These are phyloP conservation scores for Rosa multiflora DNA, from an alignment of 306 rosid genomes.

Conservation along the genomic window DNA sequence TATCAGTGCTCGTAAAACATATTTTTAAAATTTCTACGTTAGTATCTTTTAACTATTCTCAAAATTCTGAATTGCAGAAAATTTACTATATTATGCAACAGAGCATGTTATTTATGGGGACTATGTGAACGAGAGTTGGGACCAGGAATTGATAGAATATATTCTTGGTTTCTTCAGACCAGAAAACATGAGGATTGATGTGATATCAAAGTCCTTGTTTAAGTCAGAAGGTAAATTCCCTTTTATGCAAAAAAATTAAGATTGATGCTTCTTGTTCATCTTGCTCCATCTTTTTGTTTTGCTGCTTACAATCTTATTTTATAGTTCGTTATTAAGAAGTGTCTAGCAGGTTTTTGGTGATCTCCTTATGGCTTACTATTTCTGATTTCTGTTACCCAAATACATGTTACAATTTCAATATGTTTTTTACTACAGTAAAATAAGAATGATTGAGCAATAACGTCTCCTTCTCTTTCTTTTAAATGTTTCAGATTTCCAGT, in stretches of 20 bases:
- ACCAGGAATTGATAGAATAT: conserved; percentile 55
- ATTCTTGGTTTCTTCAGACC: conserved; percentile 81
- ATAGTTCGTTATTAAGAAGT: no score
- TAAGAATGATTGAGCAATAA: not conserved
- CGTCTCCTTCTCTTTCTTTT: not conserved
- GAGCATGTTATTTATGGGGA: conserved; percentile 89
- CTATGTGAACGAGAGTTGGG: conserved; percentile 77
- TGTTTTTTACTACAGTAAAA: no score
- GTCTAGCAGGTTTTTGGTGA: not conserved
- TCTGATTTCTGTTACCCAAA: not conserved
- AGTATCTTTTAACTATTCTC: conserved; percentile 20
- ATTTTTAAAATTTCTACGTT: not conserved
- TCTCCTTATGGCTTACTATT: not conserved
- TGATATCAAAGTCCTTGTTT: conserved; percentile 60
- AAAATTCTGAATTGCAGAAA: conserved; percentile 55
- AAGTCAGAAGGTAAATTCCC: conserved; percentile 52
- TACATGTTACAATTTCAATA: no score
- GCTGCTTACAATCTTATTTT: no score
- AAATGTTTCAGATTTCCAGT: conserved; percentile 51
- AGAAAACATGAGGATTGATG: conserved; percentile 91
- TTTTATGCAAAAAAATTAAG: not conserved
- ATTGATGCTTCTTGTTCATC: no score
- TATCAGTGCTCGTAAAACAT: not conserved
- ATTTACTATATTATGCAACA: conserved; percentile 62
- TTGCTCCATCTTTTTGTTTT: no score